Evolutionary conservation across 345 rosid species (phyloP).

Genomic region (Heritiera fomes): DNA sequence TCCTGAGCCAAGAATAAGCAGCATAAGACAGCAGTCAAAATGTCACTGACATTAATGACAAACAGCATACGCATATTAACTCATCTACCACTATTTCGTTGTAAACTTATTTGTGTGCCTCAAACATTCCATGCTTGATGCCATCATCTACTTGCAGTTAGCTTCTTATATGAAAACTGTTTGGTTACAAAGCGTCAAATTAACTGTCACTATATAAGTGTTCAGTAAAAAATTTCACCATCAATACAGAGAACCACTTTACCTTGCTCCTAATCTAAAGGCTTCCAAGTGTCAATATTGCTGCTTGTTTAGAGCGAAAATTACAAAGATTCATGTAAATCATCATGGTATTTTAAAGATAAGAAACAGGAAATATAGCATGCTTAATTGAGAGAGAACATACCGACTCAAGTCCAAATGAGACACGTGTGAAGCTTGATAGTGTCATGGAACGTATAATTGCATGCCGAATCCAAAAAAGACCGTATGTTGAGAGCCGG

Average conservation of each 20-base stretch:
- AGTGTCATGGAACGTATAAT: constrained; percentile 82
- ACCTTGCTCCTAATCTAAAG: neutral
- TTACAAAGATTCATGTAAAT: constrained; percentile 1
- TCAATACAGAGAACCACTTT: neutral
- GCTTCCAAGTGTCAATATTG: neutral
- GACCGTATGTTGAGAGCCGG: constrained; percentile 80
- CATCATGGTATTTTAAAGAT: neutral
- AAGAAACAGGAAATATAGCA: constrained; percentile 15
- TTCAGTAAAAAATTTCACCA: neutral
- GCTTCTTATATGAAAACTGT: neutral
- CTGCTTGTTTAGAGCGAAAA: neutral
- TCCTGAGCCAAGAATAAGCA: neutral
- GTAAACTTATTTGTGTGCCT: neutral
- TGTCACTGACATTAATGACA: neutral
- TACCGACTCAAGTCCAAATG: constrained; percentile 95
- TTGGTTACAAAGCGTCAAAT: neutral
- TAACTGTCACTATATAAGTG: neutral
- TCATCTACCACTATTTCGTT: neutral
- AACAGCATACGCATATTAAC: neutral
- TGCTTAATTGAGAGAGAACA: constrained; percentile 17
- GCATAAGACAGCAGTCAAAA: neutral
- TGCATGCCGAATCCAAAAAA: constrained; percentile 96
- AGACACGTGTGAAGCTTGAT: constrained; percentile 78
- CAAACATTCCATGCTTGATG: neutral
- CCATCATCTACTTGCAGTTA: neutral